Evolutionary conservation across 257 asterid genomes (phyloP).

Genomic region (Salvia rosmarinus): DNA sequence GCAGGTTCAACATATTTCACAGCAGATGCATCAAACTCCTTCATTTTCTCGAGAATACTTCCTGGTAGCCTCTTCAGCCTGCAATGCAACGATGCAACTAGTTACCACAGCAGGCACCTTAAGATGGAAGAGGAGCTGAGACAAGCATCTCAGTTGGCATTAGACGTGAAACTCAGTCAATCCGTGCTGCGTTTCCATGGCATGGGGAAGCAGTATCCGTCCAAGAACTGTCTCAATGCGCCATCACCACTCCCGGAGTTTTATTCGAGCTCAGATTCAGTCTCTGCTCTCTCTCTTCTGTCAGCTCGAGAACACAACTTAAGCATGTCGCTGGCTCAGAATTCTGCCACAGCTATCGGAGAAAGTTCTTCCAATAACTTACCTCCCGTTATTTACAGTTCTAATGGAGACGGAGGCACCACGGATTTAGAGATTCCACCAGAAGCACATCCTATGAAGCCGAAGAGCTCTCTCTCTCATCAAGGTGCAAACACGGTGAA

Average conservation of each 20-base stretch:
- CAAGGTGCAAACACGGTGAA: constrained; percentile 43
- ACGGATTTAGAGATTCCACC: constrained; percentile 15
- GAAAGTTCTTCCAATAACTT: neutral
- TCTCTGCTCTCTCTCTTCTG: constrained; percentile 87
- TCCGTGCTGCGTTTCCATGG: constrained; percentile 29
- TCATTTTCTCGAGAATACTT: constrained; percentile 44
- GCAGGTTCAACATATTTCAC: constrained; percentile 52
- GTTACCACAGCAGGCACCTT: constrained; percentile 15
- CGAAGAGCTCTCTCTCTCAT: constrained; percentile 27
- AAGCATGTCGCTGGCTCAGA: constrained; percentile 30
- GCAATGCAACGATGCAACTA: constrained; percentile 40
- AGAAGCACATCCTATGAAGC: constrained; percentile 16
- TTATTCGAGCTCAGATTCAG: constrained; percentile 39
- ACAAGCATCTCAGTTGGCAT: constrained; percentile 28
- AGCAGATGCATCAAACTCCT: constrained; percentile 40
- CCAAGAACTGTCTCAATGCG: constrained; percentile 25
- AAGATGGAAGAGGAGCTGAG: constrained; percentile 35
- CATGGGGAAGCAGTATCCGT: constrained; percentile 32
- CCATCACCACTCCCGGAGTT: constrained; percentile 37
- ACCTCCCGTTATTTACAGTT: neutral
- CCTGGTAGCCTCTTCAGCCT: constrained; percentile 44
- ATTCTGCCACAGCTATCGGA: constrained; percentile 19
- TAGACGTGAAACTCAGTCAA: constrained; percentile 31
- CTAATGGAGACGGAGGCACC: neutral
- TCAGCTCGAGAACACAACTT: constrained; percentile 51